These are phyloP conservation scores for Lactuca saligna DNA, from an alignment of 129 eudicot species.

Conservation along the genomic window DNA sequence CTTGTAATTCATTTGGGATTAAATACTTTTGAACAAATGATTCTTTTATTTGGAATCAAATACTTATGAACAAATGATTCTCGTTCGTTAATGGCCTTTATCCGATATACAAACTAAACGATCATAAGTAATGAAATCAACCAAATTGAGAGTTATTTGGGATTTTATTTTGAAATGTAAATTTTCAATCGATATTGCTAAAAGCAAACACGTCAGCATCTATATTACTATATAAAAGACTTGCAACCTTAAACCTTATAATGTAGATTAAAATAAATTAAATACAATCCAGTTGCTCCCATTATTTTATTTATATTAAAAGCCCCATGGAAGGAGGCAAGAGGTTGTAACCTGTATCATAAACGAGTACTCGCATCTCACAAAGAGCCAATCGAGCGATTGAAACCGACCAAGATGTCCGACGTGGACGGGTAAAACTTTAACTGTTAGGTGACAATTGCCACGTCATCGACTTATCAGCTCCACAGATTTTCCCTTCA, in stretches of 20 bases:
- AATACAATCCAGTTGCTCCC: background rate
- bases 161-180: background rate
- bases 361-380: constrained; percentile 27
- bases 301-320: constrained; percentile 1
- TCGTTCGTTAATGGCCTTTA: too few relatives aligned
- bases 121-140: too few relatives aligned
- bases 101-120: too few relatives aligned
- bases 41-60: too few relatives aligned
- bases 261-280: too few relatives aligned
- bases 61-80: too few relatives aligned
- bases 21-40: too few relatives aligned
- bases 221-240: background rate
- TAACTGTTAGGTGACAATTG: constrained; percentile 9
- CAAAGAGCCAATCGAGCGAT: constrained; percentile 22
- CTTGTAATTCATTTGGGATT: too few relatives aligned
- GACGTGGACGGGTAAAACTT: background rate
- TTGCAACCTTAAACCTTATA: background rate
- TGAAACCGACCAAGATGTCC: constrained; percentile 5
- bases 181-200: background rate
- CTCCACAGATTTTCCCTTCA: constrained; percentile 23
- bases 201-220: background rate
- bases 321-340: constrained; percentile 42
- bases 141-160: background rate
- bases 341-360: constrained; percentile 25
- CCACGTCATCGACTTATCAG: constrained; percentile 28